A percentile compares a stretch with the other conserved stretches of the same genome.
phyloP scores from a whole-genome alignment of 75 land plant species.

The Pinus albicaulis region DNA sequence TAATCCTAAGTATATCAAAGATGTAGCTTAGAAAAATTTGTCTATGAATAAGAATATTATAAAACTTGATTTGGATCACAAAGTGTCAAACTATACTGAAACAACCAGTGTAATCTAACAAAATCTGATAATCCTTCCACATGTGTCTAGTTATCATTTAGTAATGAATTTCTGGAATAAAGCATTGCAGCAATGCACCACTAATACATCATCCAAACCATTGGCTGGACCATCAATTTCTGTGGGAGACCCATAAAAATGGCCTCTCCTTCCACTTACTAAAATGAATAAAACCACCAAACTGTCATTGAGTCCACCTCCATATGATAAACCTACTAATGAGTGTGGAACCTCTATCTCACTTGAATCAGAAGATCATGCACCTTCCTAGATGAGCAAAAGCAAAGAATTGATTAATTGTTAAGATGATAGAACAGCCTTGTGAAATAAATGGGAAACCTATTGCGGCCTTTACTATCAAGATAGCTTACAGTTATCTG shows the following conservation, averaged over 20 bases:
- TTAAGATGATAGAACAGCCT: background rate
- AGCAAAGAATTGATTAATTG: background rate
- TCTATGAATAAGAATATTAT: background rate
- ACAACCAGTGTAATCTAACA: background rate
- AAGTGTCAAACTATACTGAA: background rate
- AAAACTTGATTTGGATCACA: background rate
- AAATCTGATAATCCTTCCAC: background rate
- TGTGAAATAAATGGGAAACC: background rate
- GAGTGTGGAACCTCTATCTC: background rate
- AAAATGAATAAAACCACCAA: background rate
- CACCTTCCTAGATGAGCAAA: background rate
- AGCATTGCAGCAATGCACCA: background rate
- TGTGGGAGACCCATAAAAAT: background rate
- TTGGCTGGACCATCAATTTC: background rate
- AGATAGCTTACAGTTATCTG: background rate
- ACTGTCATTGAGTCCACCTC: conserved; percentile 2
- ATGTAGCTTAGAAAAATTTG: background rate
- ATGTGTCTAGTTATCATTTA: background rate
- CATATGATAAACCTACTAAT: background rate
- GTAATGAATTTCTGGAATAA: background rate
- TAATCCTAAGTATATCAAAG: background rate
- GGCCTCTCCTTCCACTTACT: background rate
- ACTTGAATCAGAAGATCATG: background rate
- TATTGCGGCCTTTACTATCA: background rate
- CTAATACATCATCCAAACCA: background rate